phyloP scores from a whole-genome alignment of 495 filamentous ascomycete species.

The Cladorrhinum samala region DNA sequence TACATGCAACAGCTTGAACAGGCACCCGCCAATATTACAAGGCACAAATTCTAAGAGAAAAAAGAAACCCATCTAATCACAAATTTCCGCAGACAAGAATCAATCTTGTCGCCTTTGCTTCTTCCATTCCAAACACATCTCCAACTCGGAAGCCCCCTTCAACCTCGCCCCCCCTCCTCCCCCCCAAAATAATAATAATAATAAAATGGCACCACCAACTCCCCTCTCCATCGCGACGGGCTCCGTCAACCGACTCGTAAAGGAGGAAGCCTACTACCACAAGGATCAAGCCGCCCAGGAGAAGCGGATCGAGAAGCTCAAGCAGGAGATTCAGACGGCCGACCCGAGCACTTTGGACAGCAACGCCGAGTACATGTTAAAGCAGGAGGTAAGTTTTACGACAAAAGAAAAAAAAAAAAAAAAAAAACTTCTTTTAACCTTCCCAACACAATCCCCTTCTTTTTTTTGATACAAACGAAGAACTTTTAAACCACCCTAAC shows the following conservation, averaged over 20 bases:
- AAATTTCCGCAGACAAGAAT: too few relatives aligned
- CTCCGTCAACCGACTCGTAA: slow-evolving; percentile 69
- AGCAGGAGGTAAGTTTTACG: slow-evolving; percentile 93
- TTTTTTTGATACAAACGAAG: slow-evolving; percentile 3
- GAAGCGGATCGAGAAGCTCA: slow-evolving; percentile 61
- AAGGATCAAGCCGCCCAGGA: slow-evolving; percentile 71
- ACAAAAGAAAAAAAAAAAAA: too few relatives aligned
- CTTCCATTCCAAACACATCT: not conserved
- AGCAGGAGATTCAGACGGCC: slow-evolving; percentile 40
- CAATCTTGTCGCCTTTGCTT: too few relatives aligned
- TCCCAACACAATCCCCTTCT: not conserved
- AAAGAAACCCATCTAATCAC: too few relatives aligned
- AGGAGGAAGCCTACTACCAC: slow-evolving; percentile 87
- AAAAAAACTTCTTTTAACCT: slow-evolving; percentile 8
- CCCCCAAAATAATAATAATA: not conserved
- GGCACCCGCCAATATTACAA: too few relatives aligned
- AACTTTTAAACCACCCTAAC: slow-evolving; percentile 21
- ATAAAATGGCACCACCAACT: slow-evolving; percentile 26
- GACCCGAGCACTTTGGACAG: slow-evolving; percentile 46
- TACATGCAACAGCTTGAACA: too few relatives aligned
- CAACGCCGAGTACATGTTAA: slow-evolving; percentile 65
- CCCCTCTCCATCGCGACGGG: slow-evolving; percentile 27
- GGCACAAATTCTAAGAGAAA: too few relatives aligned
- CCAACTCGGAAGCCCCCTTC: too few relatives aligned
- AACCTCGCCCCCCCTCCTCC: not conserved